Evolutionary conservation across 139 green algal species (phyloP).

Genomic region (Tetraselmis striata): DNA sequence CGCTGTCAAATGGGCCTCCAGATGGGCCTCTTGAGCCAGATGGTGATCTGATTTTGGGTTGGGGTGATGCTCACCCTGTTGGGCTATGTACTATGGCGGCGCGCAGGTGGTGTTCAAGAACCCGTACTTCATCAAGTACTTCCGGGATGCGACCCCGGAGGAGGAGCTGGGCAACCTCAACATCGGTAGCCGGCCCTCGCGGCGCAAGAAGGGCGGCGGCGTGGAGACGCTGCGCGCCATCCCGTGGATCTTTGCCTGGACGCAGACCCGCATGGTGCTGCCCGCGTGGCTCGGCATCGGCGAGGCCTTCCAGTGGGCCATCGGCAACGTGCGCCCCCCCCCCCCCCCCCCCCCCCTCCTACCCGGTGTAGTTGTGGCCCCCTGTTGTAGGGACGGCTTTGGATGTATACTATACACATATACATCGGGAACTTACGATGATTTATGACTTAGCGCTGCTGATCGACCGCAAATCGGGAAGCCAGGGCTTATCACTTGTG

Average conservation of each 20-base stretch:
- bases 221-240: constrained; percentile 88
- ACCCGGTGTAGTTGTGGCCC: no score
- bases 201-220: constrained; percentile 46
- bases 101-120: constrained; percentile 69
- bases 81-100: no score
- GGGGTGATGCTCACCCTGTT: no score
- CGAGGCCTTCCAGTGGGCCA: constrained; percentile 65
- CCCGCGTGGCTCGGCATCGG: constrained; percentile 96
- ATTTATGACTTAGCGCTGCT: no score
- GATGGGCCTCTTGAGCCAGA: no score
- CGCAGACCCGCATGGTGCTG: constrained; percentile 90
- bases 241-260: constrained; percentile 99
- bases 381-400: no score
- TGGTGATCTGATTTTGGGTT: no score
- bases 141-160: constrained; percentile 83
- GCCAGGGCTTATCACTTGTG: no score
- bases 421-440: no score
- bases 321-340: constrained; percentile 26
- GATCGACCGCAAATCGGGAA: no score
- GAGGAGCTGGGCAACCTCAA: constrained; percentile 93
- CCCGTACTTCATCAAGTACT: constrained; percentile 85
- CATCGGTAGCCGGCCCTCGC: constrained; percentile 81
- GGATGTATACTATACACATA: no score
- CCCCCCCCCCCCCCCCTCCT: background rate
- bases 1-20: no score